These are phyloP conservation scores for Talaromyces sp. DNA, from an alignment of 2,329 filamentous ascomycete species.

Conservation along the genomic window DNA sequence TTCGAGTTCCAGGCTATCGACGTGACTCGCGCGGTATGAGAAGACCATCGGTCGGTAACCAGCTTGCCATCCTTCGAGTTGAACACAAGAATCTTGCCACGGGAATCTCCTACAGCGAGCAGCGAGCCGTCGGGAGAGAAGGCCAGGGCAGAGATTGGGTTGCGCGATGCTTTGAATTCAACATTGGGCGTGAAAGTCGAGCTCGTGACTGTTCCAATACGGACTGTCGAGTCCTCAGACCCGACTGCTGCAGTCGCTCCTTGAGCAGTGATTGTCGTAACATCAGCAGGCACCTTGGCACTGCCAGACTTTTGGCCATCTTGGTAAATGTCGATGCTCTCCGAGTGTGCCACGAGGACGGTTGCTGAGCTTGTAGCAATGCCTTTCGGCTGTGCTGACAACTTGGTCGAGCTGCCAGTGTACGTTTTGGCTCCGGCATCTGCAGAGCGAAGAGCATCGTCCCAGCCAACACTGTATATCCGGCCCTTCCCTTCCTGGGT, in stretches of 20 bases:
- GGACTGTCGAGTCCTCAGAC: conserved; percentile 66
- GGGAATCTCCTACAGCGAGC: conserved; percentile 74
- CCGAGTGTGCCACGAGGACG: conserved; percentile 55
- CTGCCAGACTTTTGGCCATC: conserved; percentile 57
- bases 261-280: conserved; percentile 66
- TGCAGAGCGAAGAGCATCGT: conserved; percentile 78
- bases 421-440: conserved; percentile 73
- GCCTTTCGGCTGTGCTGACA: conserved; percentile 76
- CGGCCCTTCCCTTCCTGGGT: conserved; percentile 47
- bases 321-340: conserved; percentile 55
- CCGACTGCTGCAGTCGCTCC: conserved; percentile 69
- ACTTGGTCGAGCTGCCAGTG: conserved; percentile 60
- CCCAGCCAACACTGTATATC: conserved; percentile 88
- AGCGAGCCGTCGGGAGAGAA: conserved; percentile 75
- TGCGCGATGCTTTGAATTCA: conserved; percentile 62
- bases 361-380: conserved; percentile 51
- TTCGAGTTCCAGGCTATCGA: conserved; percentile 71
- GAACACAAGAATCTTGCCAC: conserved; percentile 85
- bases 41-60: conserved; percentile 73
- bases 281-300: conserved; percentile 56
- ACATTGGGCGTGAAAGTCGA: conserved; percentile 49
- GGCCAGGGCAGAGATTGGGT: conserved; percentile 70
- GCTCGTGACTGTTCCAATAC: conserved; percentile 63
- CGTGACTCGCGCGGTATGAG: conserved; percentile 64
- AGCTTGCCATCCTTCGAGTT: conserved; percentile 61